Evolutionary conservation across 1,284 basidiomycete species (phyloP), one percentile per base, ranked within the genome.

Genomic region (Cystobasidium slooffiae): DNA sequence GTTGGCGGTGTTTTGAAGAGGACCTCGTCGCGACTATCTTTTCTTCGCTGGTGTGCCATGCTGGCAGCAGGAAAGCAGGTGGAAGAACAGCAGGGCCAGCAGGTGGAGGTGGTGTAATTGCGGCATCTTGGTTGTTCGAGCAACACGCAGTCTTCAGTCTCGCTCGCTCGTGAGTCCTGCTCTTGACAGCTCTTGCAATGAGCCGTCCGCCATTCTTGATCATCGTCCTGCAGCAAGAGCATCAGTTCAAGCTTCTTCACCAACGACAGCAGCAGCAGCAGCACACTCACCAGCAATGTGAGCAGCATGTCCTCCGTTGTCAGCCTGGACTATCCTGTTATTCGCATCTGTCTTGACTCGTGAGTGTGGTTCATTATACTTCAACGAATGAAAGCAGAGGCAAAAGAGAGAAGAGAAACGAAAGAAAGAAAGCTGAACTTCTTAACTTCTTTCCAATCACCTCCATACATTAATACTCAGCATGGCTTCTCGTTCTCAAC

Each of bases 201-300:
- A 67, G 64, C 24, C 64, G 64, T 14, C 22, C 37, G 51, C 64
- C 64, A 67, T 67, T 37, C 64, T 53, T 67, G 49, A 67, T 52
- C 64, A 67, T 67, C 49, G 64, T 67, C 64, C 64, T 67, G 64
- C 12, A 49, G 10, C 12, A 8, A 67, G 47, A 51, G 6, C 8
- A 16, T 20, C 64, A 67, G 37, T 12, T 6, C 12, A 63, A 31
- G 31, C 31, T 31, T 31, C 31, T 31, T 31, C 20, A n/a, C 12
- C 56, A 41, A 5, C 31, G 56, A 12, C 39, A 43, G 56, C 39
- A 22, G 14, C 9, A n/a, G n/a, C 10, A 39, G 31, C 16, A 12
- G 16, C 20, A 47, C 16, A 20, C 61, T 5, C 44, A 63, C 61
- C 61, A 43, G 43, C 7, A 37, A 6, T 22, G 61, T 12, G 46